phyloP scores from a whole-genome alignment of 1,284 basidiomycete species.

The Sanghuangporus baumii region DNA sequence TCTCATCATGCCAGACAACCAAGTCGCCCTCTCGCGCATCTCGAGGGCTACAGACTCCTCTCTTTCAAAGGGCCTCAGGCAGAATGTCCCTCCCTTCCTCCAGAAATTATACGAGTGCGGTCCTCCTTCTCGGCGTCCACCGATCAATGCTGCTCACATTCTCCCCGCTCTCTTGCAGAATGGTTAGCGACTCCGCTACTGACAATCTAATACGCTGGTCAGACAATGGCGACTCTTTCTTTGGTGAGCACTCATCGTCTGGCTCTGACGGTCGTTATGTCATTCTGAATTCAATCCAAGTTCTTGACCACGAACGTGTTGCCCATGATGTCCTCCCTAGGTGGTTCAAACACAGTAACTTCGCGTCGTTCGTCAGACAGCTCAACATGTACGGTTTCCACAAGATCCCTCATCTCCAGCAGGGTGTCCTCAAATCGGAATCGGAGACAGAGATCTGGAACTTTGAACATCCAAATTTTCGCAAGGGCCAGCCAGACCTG shows the following conservation, averaged over 20 bases:
- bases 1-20: slow-evolving; percentile 34
- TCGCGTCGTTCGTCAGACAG: slow-evolving; percentile 91
- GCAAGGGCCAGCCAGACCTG: slow-evolving; percentile 85
- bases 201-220: slow-evolving; percentile 61
- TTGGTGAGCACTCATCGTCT: slow-evolving; percentile 47
- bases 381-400: slow-evolving; percentile 98
- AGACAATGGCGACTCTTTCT: slow-evolving; percentile 66
- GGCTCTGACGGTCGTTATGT: neutral
- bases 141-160: neutral
- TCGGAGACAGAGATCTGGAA: slow-evolving; percentile 89
- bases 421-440: slow-evolving; percentile 84
- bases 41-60: slow-evolving; percentile 37
- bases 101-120: slow-evolving; percentile 88
- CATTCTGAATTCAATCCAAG: slow-evolving; percentile 35
- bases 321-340: slow-evolving; percentile 85
- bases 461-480: slow-evolving; percentile 89
- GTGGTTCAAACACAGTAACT: slow-evolving; percentile 97
- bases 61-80: slow-evolving; percentile 47
- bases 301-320: slow-evolving; percentile 91
- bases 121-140: neutral
- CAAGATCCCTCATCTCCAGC: slow-evolving; percentile 93
- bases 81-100: slow-evolving; percentile 78
- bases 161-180: slow-evolving; percentile 31
- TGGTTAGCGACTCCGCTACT: slow-evolving; percentile 57
- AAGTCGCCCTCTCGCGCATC: slow-evolving; percentile 48